Base-by-base conservation (phyloP, 768 basidiomycete species). In the Pleurotus pulmonarius region DNA sequence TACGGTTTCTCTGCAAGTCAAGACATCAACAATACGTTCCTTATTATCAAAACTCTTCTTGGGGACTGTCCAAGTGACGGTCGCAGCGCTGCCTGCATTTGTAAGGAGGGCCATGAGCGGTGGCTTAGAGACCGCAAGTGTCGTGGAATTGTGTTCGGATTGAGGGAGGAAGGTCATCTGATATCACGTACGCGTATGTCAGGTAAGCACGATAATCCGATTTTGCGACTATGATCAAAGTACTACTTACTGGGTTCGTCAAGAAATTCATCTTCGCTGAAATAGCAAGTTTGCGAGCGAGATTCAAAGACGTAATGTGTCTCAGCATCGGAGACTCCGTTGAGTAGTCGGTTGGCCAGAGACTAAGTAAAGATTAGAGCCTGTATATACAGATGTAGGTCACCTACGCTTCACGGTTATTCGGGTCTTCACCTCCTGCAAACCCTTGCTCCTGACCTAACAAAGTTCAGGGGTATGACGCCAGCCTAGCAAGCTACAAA, bases 381-480 rank as follows among this genome's bases (percentile, higher is more conserved):
- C 20, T 22, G 51, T 16, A 9, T 11, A 34, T 45, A 34, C 20
- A 39, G 29, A 43, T 25, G 37, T 2, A 40, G 22, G 49, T 13
- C 12, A 61, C 73, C 49, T 57, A 77, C 55, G 87, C 81, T 62
- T 85, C 87, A 46, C 87, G 84, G 65, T 88, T 89, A 57, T 73
- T 70, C 43, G 86, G 87, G 61, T 86, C 84, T 3, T 61, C 70
- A 54, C 70, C 74, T 18, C 87, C 87, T 46, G 67, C 65, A 61
- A 83, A 82, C n/a, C 78, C 73, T 68, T 88, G 87, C 65, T 88
- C 88, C 64, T 87, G 86, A 7, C 68, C 67, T 68, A 22, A 16
- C 7, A 15, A n/a, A 11, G 29, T 34, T 34, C 9, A 8, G 3
- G 3, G 9, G 8, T 34, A 0, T 34, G 2, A 34, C 29, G 20